Percentiles rank a stretch among this genome's conserved stretches.
phyloP scores from a whole-genome alignment of 352 stramenopile species.

The Phytophthora ohioensis region DNA sequence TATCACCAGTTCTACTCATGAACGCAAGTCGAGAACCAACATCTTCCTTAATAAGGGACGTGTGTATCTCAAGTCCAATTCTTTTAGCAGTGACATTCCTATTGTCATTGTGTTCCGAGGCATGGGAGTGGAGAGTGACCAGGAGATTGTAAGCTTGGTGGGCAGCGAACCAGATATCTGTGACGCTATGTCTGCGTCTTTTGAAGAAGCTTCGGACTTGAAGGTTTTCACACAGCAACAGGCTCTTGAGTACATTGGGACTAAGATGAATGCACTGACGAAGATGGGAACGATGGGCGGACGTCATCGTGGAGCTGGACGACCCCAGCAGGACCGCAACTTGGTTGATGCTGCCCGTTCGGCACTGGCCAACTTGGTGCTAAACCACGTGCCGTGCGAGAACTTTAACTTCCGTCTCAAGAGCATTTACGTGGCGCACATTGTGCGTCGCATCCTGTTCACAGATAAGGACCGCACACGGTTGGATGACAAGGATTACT shows the following conservation, averaged over 20 bases:
- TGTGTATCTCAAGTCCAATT: conserved; percentile 99
- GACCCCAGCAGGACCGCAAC: conserved; percentile 59
- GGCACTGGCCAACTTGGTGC: conserved; percentile 97
- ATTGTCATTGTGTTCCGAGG: conserved; percentile 97
- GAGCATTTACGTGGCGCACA: conserved; percentile 98
- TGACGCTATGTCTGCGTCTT: conserved; percentile 94
- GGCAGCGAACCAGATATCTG: conserved; percentile 95
- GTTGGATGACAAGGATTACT: conserved; percentile 99
- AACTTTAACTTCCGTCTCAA: conserved; percentile 98
- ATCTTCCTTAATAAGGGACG: conserved; percentile 98
- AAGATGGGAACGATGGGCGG: conserved; percentile 63
- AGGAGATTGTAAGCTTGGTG: conserved; percentile 98
- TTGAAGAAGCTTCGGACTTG: conserved; percentile 96
- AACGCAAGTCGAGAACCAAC: conserved; percentile 97
- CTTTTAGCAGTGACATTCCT: conserved; percentile 96
- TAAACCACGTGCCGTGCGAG: conserved; percentile 99
- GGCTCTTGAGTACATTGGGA: conserved; percentile 97
- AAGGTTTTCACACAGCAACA: conserved; percentile 97
- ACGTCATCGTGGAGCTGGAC: conserved; percentile 41
- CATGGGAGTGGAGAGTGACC: conserved; percentile 98
- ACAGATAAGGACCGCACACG: conserved; percentile 89
- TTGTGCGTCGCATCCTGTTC: conserved; percentile 93
- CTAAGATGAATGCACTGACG: conserved; percentile 92
- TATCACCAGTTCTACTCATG: conserved; percentile 99
- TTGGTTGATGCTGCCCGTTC: conserved; percentile 96